A percentile compares a stretch with the other conserved stretches of the same genome.
These are phyloP conservation scores for Apiospora phragmitis DNA, from an alignment of 2,329 filamentous ascomycete genomes.

Conservation along the genomic window DNA sequence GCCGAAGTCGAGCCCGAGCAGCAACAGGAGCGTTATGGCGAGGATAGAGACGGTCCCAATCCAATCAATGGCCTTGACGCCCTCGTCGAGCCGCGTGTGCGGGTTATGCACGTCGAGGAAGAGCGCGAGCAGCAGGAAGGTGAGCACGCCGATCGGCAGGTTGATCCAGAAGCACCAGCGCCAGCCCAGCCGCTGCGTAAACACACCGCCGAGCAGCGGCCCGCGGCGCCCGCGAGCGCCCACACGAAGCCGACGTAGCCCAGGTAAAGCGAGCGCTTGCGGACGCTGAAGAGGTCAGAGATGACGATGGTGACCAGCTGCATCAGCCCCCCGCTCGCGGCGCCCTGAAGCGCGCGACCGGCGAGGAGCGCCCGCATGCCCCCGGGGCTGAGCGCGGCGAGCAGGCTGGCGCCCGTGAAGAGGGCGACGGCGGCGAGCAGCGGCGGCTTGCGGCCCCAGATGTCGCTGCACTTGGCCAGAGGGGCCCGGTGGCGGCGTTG, in stretches of 20 bases:
- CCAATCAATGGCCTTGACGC: conserved; percentile 60
- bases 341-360: conserved; percentile 44
- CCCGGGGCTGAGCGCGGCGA: conserved; percentile 33
- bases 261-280: conserved; percentile 38
- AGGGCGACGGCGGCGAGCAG: conserved; percentile 17
- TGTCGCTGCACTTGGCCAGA: conserved; percentile 20
- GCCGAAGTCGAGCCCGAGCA: conserved; percentile 56
- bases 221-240: conserved; percentile 55
- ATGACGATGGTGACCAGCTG: conserved; percentile 19
- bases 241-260: conserved; percentile 27
- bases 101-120: conserved; percentile 51
- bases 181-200: conserved; percentile 54
- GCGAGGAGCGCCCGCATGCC: conserved; percentile 42
- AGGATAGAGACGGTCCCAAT: conserved; percentile 63
- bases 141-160: conserved; percentile 53
- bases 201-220: conserved; percentile 53
- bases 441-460: conserved; percentile 18
- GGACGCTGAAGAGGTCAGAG: conserved; percentile 38
- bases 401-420: conserved; percentile 20
- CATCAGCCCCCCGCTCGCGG: conserved; percentile 14
- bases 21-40: conserved; percentile 24
- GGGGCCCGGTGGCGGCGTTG: conserved; percentile 60
- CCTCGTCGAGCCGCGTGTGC: conserved; percentile 48
- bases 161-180: conserved; percentile 69
- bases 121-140: conserved; percentile 52